Evolutionary conservation across 257 asterid species (phyloP).

Genomic region (Vinca minor): DNA sequence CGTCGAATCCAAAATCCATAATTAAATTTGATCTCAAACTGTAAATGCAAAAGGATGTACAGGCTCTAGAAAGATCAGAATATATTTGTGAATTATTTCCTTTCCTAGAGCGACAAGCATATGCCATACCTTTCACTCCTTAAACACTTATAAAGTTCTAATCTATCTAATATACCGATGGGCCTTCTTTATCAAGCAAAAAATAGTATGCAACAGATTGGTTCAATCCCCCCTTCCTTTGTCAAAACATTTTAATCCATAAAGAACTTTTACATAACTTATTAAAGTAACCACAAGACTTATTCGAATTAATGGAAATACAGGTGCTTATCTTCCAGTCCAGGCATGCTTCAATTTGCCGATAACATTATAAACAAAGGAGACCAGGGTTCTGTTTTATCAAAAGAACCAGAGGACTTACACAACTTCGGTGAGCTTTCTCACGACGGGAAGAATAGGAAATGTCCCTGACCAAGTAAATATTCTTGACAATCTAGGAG

Average conservation of each 20-base stretch:
- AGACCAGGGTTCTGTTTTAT: background rate
- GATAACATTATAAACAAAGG: background rate
- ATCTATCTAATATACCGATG: background rate
- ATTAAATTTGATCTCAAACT: too few relatives aligned
- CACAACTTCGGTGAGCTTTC: slow-evolving; percentile 52
- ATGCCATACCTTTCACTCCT: background rate
- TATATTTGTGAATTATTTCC: too few relatives aligned
- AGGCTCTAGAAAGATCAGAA: background rate
- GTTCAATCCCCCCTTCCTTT: background rate
- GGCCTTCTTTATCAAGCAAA: background rate
- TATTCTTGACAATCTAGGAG: slow-evolving; percentile 61
- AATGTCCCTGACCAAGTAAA: slow-evolving; percentile 92
- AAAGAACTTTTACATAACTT: background rate
- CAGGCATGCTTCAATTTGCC: background rate
- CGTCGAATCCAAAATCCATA: background rate
- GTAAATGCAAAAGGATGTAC: background rate
- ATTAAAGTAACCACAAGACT: background rate
- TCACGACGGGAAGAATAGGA: slow-evolving; percentile 63
- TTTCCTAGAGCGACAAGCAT: background rate
- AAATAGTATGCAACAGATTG: slow-evolving; percentile 1
- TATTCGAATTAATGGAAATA: background rate
- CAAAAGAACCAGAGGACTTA: slow-evolving; percentile 27
- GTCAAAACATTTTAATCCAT: background rate
- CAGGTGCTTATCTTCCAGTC: background rate
- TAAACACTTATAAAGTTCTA: background rate